Evolutionary conservation across 192 early-diverging fungal genomes (phyloP).

Genomic region (Coemansia erecta): DNA sequence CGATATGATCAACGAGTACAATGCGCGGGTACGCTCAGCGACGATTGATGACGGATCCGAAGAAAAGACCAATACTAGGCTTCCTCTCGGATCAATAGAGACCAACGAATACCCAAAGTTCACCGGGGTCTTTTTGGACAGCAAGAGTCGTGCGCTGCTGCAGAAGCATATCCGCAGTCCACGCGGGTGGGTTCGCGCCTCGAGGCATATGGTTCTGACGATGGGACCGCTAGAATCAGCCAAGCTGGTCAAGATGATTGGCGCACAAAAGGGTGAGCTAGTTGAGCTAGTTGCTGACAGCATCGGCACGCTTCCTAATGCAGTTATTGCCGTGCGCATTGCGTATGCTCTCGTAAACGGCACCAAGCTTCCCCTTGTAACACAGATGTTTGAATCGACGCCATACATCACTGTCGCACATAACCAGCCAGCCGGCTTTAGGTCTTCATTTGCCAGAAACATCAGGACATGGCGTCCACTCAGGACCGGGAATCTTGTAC

Average conservation of each 20-base stretch:
- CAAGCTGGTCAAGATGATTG: conserved; percentile 14
- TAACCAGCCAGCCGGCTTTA: conserved; percentile 27
- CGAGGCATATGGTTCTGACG: conserved; percentile 26
- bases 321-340: conserved; percentile 36
- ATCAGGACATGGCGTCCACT: conserved; percentile 39
- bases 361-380: background rate
- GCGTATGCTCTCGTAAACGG: conserved; percentile 7
- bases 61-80: background rate
- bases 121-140: conserved; percentile 22
- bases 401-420: conserved; percentile 42
- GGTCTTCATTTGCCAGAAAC: conserved; percentile 6
- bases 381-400: conserved; percentile 1
- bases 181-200: conserved; percentile 17
- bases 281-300: conserved; percentile 34
- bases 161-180: conserved; percentile 33
- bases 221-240: conserved; percentile 11
- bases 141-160: conserved; percentile 15
- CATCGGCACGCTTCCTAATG: conserved; percentile 24
- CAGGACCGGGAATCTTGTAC: conserved; percentile 14
- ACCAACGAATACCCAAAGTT: conserved; percentile 16
- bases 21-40: conserved; percentile 21
- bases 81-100: conserved; percentile 29
- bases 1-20: conserved; percentile 39
- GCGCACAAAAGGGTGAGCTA: conserved; percentile 27
- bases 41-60: background rate